Evolutionary conservation across 345 rosid genomes (phyloP).

Genomic region (Physaria fendleri): DNA sequence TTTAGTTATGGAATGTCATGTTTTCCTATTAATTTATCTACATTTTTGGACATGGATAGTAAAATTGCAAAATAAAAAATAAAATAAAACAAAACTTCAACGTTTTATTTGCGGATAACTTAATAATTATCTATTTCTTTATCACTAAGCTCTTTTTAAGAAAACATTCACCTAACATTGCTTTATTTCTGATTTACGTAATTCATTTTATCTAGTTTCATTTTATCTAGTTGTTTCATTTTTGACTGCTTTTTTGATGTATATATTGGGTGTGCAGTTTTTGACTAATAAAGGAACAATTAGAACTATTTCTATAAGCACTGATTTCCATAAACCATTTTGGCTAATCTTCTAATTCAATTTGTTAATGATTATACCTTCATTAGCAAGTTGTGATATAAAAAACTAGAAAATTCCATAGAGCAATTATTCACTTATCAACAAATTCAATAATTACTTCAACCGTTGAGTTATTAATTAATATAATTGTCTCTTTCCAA

Average conservation of each 20-base stretch:
- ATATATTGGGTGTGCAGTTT: too few species aligned
- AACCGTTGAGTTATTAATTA: slow-evolving; percentile 4
- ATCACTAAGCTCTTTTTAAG: background rate
- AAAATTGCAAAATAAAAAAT: too few species aligned
- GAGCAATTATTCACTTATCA: slow-evolving; percentile 27
- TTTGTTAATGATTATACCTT: slow-evolving; percentile 20
- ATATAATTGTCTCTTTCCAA: slow-evolving; percentile 16
- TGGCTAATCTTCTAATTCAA: slow-evolving; percentile 8
- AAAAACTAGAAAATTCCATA: background rate
- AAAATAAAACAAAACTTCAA: too few species aligned
- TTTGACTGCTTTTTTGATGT: background rate
- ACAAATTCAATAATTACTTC: slow-evolving; percentile 26
- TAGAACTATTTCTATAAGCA: background rate
- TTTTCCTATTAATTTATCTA: too few species aligned
- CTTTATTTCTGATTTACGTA: slow-evolving; percentile 1
- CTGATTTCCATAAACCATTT: background rate
- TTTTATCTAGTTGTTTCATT: background rate
- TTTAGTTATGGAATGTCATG: too few species aligned
- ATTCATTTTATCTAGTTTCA: background rate
- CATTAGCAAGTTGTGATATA: slow-evolving; percentile 1
- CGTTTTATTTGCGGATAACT: too few species aligned
- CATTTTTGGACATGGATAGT: too few species aligned
- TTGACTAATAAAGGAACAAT: background rate
- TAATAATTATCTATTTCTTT: too few species aligned
- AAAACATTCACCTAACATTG: slow-evolving; percentile 12